phyloP scores from a whole-genome alignment of 148 eudicot genomes.

The Arbutus unedo region DNA sequence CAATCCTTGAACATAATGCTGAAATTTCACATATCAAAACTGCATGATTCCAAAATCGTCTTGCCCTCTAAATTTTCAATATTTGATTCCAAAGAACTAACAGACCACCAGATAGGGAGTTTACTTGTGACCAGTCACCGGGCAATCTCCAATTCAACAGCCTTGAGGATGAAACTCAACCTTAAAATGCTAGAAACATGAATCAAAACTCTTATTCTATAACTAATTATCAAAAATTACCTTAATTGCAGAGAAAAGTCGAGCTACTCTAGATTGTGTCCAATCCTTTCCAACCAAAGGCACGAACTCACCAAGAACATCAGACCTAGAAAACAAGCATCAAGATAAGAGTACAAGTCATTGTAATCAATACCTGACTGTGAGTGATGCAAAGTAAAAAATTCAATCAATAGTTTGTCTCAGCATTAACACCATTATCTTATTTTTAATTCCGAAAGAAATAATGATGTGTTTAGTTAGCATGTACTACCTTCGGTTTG shows the following conservation, averaged over 20 bases:
- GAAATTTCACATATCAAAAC: neutral
- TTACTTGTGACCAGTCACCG: neutral
- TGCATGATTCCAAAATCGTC: neutral
- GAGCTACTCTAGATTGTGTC: constrained; percentile 96
- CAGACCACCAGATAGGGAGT: neutral
- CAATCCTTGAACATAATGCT: neutral
- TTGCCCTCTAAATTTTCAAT: neutral
- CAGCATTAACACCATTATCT: neutral
- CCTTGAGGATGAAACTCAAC: neutral
- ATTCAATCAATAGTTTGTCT: neutral
- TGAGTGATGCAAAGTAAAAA: neutral
- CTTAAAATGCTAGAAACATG: neutral
- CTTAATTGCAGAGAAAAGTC: constrained; percentile 95
- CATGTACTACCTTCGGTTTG: neutral
- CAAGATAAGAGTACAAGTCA: constrained; percentile 3
- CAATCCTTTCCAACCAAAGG: constrained; percentile 99
- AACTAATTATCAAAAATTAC: constrained; percentile 27
- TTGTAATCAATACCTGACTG: neutral
- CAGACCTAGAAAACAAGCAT: constrained; percentile 61
- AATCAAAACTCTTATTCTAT: neutral
- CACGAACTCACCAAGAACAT: constrained; percentile 99
- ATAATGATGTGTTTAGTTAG: neutral
- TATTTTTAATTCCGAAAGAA: neutral
- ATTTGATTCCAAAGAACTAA: neutral
- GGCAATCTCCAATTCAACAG: neutral